Evolutionary conservation across 306 rosid genomes (phyloP).

Genomic region (Cicer chorassanicum): DNA sequence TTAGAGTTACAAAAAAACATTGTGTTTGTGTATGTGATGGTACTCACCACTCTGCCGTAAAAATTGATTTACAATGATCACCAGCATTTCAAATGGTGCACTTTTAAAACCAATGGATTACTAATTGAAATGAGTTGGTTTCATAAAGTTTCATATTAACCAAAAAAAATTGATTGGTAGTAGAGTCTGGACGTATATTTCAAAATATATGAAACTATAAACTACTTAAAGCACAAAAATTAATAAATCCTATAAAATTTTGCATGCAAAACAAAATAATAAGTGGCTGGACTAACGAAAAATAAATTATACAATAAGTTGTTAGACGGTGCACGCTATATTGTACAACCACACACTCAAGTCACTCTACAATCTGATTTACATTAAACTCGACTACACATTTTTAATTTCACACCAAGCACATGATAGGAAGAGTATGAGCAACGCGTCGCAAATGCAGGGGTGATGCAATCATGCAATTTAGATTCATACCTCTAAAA

Average conservation of each 20-base stretch:
- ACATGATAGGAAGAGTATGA: conserved; percentile 34
- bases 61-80: conserved; percentile 6
- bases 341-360: neutral
- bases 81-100: conserved; percentile 2
- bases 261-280: neutral
- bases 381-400: conserved; percentile 9
- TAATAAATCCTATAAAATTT: neutral
- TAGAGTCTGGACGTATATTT: neutral
- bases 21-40: conserved; percentile 5
- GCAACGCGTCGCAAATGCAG: conserved; percentile 39
- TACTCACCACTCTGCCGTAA: conserved; percentile 9
- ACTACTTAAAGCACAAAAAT: neutral
- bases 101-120: conserved; percentile 5
- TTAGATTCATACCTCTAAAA: conserved; percentile 70
- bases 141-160: conserved; percentile 12
- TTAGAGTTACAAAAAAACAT: conserved; percentile 17
- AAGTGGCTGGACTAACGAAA: conserved; percentile 13
- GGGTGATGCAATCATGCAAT: conserved; percentile 32
- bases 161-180: neutral
- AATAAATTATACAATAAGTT: neutral
- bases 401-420: conserved; percentile 2
- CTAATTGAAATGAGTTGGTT: neutral
- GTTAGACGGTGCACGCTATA: neutral
- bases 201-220: neutral
- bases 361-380: conserved; percentile 15